Evolutionary conservation across 202 grass and related monocot genomes (phyloP).

Genomic region (Schoenoplectus tabernaemontani): DNA sequence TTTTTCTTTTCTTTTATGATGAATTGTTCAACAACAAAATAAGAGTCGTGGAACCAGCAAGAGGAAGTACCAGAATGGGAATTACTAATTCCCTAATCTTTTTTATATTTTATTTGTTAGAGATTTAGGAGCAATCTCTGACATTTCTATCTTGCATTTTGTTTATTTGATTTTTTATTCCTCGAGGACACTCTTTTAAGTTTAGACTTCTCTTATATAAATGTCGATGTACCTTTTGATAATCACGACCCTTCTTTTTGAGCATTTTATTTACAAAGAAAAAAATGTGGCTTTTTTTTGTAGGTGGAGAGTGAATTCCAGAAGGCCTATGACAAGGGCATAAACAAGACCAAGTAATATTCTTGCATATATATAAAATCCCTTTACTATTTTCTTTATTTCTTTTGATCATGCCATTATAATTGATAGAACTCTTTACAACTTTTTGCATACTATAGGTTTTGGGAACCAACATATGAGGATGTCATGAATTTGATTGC

Average conservation of each 20-base stretch:
- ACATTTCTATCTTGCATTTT: background rate
- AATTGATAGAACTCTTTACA: conserved; percentile 5
- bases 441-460: conserved; percentile 41
- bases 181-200: background rate
- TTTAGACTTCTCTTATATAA: background rate
- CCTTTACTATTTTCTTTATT: conserved; percentile 15
- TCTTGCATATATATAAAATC: background rate
- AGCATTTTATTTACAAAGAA: background rate
- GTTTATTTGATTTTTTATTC: background rate
- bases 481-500: conserved; percentile 92
- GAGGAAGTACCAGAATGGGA: background rate
- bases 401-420: conserved; percentile 11
- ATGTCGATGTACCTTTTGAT: background rate
- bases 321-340: conserved; percentile 88
- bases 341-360: conserved; percentile 74
- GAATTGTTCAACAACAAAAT: background rate
- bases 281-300: conserved; percentile 22
- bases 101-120: background rate
- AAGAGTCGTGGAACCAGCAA: background rate
- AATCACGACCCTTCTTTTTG: background rate
- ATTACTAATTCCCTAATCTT: background rate
- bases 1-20: background rate
- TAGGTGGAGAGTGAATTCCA: conserved; percentile 99
- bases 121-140: background rate
- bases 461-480: conserved; percentile 98